These are phyloP conservation scores for Purshia tridentata DNA, from an alignment of 306 rosid genomes.

Conservation along the genomic window DNA sequence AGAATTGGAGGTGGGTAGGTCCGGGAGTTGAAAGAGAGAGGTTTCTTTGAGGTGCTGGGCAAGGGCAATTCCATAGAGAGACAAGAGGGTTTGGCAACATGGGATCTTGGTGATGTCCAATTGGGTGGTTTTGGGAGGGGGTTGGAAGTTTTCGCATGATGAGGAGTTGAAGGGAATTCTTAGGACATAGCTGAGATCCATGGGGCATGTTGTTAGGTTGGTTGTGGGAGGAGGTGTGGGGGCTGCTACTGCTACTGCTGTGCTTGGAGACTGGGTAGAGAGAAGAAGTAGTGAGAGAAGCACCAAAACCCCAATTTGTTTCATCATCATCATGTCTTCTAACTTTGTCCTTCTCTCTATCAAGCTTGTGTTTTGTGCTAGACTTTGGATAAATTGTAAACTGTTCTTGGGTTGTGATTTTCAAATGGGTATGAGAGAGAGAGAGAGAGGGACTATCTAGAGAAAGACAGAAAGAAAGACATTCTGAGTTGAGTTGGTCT, in stretches of 20 bases:
- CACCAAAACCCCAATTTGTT: background rate
- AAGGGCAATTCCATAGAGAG: slow-evolving; percentile 55
- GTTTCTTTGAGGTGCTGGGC: slow-evolving; percentile 69
- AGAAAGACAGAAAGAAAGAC: background rate
- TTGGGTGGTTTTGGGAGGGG: slow-evolving; percentile 13
- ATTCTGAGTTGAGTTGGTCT: background rate
- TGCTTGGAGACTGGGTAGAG: slow-evolving; percentile 8
- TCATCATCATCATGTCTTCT: background rate
- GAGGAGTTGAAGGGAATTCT: slow-evolving; percentile 72
- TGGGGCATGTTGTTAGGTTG: slow-evolving; percentile 47
- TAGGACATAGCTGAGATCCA: slow-evolving; percentile 64
- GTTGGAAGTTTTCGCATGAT: slow-evolving; percentile 43
- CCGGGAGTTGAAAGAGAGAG: slow-evolving; percentile 58
- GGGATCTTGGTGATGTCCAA: slow-evolving; percentile 9
- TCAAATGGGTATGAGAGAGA: background rate
- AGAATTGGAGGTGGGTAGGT: slow-evolving; percentile 48
- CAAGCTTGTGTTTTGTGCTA: background rate
- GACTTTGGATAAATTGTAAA: background rate
- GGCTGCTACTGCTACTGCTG: slow-evolving; percentile 29
- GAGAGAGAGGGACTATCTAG: background rate
- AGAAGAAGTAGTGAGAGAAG: background rate
- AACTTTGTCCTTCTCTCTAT: background rate
- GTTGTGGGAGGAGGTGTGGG: slow-evolving; percentile 11
- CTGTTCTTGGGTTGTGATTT: background rate
- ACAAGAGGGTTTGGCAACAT: slow-evolving; percentile 62